Evolutionary conservation across 1,139 yeast species (phyloP), one percentile per base, ranked within the genome.

Genomic region (Hemisphaericaspora xylanilytica): DNA sequence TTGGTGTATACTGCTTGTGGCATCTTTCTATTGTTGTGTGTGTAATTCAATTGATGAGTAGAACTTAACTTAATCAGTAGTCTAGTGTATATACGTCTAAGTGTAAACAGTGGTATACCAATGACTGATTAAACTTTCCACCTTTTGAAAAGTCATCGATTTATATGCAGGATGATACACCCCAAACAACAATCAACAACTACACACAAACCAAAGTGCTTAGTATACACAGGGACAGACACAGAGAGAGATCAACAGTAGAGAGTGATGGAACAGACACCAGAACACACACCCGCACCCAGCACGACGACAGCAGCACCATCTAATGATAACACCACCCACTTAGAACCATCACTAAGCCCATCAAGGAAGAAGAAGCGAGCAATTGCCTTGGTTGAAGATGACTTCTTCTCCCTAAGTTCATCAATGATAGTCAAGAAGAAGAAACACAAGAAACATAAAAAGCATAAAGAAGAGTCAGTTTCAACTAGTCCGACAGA

Each of bases 321-420:
- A n/a, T n/a, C n/a, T n/a, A n/a, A n/a, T n/a, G n/a, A n/a, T 7
- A 28, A 15, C 3, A n/a, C 21, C 21, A 11, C 11, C n/a, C n/a
- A n/a, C n/a, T n/a, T n/a, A n/a, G n/a, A n/a, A 10, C 31, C 16
- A 11, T 11, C 13, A 28, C 3, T 21, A 18, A 34, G 35, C 21
- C 16, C 16, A 22, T 28, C 14, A 15, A 36, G 33, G 32, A 40
- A 42, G 35, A 42, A 36, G 20, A 31, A 36, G 14, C 17, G 18
- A 18, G 24, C 32, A 2, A 6, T 29, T 5, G 32, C 11, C 7
- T 13, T 38, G 27, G 43, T 51, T 17, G 55, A 48, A 42, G 69
- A 64, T 44, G 70, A 63, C 35, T 64, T 64, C 44, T 64, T 64
- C 40, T 61, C 62, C 10, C 43, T 63, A 10, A 49, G 57, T 15